Evolutionary conservation across 108 stramenopile genomes (phyloP).

Genomic region (Skeletonema potamos): DNA sequence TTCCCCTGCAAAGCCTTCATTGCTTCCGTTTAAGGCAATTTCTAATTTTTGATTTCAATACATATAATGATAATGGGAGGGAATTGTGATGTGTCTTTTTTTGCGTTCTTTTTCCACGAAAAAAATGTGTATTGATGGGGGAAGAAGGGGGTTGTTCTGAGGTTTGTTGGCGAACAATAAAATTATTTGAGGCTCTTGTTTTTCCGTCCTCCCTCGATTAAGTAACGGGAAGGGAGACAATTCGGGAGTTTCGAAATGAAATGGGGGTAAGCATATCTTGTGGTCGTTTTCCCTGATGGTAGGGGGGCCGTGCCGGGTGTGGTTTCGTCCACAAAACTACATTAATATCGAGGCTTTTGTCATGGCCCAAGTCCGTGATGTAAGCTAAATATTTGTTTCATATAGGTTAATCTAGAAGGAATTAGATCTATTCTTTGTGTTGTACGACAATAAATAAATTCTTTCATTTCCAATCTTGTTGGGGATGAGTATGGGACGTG

Average conservation of each 20-base stretch:
- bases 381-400: constrained; percentile 1
- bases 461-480: neutral
- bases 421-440: neutral
- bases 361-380: neutral
- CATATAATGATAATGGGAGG: neutral
- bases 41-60: neutral
- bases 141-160: neutral
- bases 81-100: neutral
- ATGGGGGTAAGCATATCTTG: neutral
- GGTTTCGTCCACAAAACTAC: neutral
- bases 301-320: neutral
- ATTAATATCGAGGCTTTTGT: neutral
- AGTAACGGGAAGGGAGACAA: neutral
- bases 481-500: too few relatives aligned
- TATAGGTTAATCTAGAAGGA: neutral
- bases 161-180: neutral
- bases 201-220: neutral
- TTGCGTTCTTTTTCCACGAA: neutral
- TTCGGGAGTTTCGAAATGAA: neutral
- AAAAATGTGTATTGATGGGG: neutral
- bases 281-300: neutral
- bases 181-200: too few relatives aligned
- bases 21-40: constrained; percentile 30
- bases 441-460: too few relatives aligned
- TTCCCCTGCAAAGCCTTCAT: constrained; percentile 59